Evolutionary conservation across 805 yeast species (phyloP).

Genomic region (Nakazawaea sp.): DNA sequence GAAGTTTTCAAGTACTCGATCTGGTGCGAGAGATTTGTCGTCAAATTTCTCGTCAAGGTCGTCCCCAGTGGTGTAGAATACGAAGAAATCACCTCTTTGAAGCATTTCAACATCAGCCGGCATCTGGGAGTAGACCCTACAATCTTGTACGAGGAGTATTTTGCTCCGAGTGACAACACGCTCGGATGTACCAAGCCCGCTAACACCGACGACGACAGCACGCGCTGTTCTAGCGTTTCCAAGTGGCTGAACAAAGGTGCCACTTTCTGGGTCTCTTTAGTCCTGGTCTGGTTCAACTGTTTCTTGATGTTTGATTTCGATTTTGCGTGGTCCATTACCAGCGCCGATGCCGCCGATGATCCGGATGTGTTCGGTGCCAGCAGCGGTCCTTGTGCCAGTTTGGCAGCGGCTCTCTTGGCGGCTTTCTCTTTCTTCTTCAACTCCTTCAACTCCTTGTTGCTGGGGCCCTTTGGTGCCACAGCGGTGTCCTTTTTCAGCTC

Average conservation of each 20-base stretch:
- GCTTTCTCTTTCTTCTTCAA: slow-evolving; percentile 85
- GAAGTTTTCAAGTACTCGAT: slow-evolving; percentile 88
- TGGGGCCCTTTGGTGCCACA: slow-evolving; percentile 22
- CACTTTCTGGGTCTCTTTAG: slow-evolving; percentile 38
- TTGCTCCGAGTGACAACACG: slow-evolving; percentile 68
- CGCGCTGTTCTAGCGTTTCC: slow-evolving; percentile 74
- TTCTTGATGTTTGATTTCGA: slow-evolving; percentile 44
- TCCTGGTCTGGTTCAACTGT: slow-evolving; percentile 44
- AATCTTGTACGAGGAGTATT: slow-evolving; percentile 74
- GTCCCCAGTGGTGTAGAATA: slow-evolving; percentile 83
- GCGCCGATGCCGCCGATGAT: slow-evolving; percentile 9
- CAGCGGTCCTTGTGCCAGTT: slow-evolving; percentile 39
- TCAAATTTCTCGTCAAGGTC: slow-evolving; percentile 79
- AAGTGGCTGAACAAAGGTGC: slow-evolving; percentile 73
- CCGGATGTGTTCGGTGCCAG: slow-evolving; percentile 6
- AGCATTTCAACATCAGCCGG: slow-evolving; percentile 76
- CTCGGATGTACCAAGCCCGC: slow-evolving; percentile 82
- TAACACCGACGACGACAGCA: slow-evolving; percentile 46
- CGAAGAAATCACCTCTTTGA: slow-evolving; percentile 70
- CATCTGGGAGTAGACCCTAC: slow-evolving; percentile 90
- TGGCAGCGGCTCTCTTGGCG: slow-evolving; percentile 86
- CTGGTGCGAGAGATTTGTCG: slow-evolving; percentile 83
- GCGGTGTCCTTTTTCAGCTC: neutral
- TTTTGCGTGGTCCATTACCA: slow-evolving; percentile 25
- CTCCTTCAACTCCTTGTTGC: slow-evolving; percentile 82